Evolutionary conservation across 116 monocot species (phyloP), one percentile per base, ranked within the genome.

Genomic region (Dioscorea cayenensis): DNA sequence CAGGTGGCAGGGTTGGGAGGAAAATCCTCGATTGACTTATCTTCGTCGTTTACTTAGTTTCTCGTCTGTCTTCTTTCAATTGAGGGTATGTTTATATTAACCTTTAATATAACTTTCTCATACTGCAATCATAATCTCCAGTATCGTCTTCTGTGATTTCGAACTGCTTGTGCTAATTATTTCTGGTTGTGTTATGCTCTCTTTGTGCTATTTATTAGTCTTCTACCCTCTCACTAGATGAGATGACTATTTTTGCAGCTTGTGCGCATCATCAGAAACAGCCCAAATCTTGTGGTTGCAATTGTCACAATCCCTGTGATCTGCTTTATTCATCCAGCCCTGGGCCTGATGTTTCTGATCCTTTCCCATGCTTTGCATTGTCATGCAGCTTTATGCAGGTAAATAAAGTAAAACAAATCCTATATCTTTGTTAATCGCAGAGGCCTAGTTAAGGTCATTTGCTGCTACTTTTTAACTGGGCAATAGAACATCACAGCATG

Each of bases 301-400:
- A 77, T 86, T 72, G 66, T 86, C 60, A 66, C 93, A 73, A 78
- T 90, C 66, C 87, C 83, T 66, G 63, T 93, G 27, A 86, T 88
- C 66, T 88, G 80, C 74, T 97, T 97, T 71, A 85, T 92, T 71
- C 96, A 97, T 79, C 96, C 96, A 78, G 90, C 93, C 6, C 68
- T 92, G 59, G 96, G 96, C 50, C 76, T 97, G 72, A 73, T 84
- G 73, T 71, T 88, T 35, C 77, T 97, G 65, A 80, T 97, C 61
- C 49, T 97, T 20, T 88, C 71, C 79, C 88, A 97, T 87, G 84
- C 76, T 51, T 79, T 84, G 69, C 77, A 84, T 74, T 90, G 88
- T 71, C 90, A 97, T 76, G 12, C 64, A 66, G 80, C 88, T 77
- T 90, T 97, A 17, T 87, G 82, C 90, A 93, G 96, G 96, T 95